Base-by-base conservation (phyloP, 257 asterid genomes). In the Scutellaria galericulata region DNA sequence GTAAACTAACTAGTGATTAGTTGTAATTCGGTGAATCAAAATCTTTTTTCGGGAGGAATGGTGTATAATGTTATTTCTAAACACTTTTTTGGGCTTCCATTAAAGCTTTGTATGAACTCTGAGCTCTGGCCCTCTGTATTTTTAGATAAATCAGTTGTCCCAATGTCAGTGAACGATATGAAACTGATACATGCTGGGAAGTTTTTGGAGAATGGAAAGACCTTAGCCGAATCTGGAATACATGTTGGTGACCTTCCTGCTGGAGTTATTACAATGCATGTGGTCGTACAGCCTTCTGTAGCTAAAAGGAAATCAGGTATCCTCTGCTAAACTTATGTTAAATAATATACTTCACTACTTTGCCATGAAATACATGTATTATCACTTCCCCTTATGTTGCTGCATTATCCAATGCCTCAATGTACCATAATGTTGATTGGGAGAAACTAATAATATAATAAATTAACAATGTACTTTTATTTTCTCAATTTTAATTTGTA, bases 131-230 rank as follows among this genome's bases (percentile, higher is more conserved):
- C 55, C 15, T 56, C 51, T 45, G 45, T 54, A 73, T 68, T 40
- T 68, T 11, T 48, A 82, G 91, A 78, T 78, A 84, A 80, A 79
- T 65, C 85, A 20, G 52, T 73, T 37, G 72, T 68, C 52, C 89
- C 89, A 11, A 75, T 82, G 77, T 80, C 86, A 1, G 83, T 62
- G 66, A 60, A 41, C 31, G 85, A 84, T 79, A 74, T 86, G 86
- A 86, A 80, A 78, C 55, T 86, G 60, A 84, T 86, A 67, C 86
- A 82, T 59, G 79, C 81, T 56, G 87, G 91, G 68, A 82, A 70
- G 71, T 64, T 82, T 65, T 60, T 84, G 83, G 89, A 80, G 47
- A 81, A 84, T 48, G 87, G 81, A 14, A 76, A 79, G 76, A 84
- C 89, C 42, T 84, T 84, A 52, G 84, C 82, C 1, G 86, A 86